phyloP scores from a whole-genome alignment of 129 eudicot species.

The Gnaphalium uliginosum region DNA sequence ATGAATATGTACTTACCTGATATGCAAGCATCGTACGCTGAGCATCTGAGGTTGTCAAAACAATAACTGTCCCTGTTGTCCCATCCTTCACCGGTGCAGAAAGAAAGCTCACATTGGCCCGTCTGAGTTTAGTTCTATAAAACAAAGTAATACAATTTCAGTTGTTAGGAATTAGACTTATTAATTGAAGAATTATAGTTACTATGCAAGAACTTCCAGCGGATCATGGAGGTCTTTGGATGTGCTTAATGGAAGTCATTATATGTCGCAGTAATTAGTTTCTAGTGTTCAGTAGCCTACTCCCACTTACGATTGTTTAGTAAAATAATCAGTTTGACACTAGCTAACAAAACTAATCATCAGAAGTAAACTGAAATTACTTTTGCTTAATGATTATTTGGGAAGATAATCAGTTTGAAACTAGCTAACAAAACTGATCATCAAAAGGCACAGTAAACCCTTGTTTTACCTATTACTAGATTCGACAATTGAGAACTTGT shows the following conservation, averaged over 20 bases:
- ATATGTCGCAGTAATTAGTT: not conserved
- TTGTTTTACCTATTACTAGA: not conserved
- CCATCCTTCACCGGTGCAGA: conserved; percentile 94
- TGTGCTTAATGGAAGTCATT: not conserved
- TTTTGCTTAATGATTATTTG: not conserved
- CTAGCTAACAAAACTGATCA: not conserved
- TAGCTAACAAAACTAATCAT: not conserved
- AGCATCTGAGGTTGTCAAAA: conserved; percentile 95
- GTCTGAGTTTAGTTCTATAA: conserved; percentile 61
- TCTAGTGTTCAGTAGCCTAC: too few species aligned
- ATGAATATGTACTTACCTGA: conserved; percentile 51
- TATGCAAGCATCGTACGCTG: conserved; percentile 99
- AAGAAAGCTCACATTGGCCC: conserved; percentile 94
- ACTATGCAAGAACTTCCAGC: not conserved
- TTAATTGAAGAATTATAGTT: not conserved
- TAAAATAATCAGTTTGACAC: not conserved
- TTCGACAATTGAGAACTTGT: not conserved
- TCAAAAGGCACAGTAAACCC: not conserved
- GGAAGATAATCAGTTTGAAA: conserved; percentile 9
- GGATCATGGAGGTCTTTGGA: not conserved
- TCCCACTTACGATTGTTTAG: not conserved
- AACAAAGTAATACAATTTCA: conserved; percentile 15
- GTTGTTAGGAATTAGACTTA: not conserved
- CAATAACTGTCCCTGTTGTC: conserved; percentile 98
- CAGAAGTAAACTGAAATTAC: too few species aligned